Evolutionary conservation across 306 rosid genomes (phyloP).

Genomic region (Ammopiptanthus mongolicus): DNA sequence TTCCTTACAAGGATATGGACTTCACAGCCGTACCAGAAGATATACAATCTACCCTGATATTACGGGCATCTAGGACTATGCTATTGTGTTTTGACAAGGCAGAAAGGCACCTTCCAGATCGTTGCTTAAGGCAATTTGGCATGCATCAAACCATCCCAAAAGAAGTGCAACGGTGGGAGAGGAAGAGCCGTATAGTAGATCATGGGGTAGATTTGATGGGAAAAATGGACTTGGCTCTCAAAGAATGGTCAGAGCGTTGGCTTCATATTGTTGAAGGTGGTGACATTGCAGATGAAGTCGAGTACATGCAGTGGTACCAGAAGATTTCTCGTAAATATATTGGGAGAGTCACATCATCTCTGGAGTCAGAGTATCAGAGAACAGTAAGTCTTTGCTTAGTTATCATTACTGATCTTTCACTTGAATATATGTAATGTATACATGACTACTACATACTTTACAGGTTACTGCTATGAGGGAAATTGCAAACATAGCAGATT

Average conservation of each 20-base stretch:
- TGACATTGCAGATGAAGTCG: constrained; percentile 33
- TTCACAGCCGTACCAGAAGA: constrained; percentile 52
- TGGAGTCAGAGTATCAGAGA: constrained; percentile 79
- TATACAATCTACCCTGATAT: constrained; percentile 36
- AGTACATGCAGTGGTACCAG: constrained; percentile 62
- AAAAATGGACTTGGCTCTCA: constrained; percentile 46
- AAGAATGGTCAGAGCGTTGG: constrained; percentile 60
- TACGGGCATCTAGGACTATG: constrained; percentile 65
- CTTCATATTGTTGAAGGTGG: constrained; percentile 35
- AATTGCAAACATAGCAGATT: constrained; percentile 57
- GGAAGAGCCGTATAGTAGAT: constrained; percentile 58
- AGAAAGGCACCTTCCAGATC: constrained; percentile 69
- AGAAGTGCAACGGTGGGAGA: constrained; percentile 64
- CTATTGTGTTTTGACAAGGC: constrained; percentile 79
- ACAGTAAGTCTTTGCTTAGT: constrained; percentile 37
- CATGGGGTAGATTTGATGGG: constrained; percentile 55
- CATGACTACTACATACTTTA: not conserved
- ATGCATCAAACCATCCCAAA: constrained; percentile 70
- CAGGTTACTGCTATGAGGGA: constrained; percentile 70
- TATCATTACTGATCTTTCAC: not conserved
- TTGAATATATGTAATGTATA: not conserved
- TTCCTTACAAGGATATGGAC: constrained; percentile 69
- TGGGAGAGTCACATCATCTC: constrained; percentile 62
- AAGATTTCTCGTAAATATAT: constrained; percentile 60
- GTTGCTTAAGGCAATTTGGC: constrained; percentile 73